Conservation (phyloP, 495 filamentous ascomycete genomes). For the Annulohypoxylon moriforme region DNA sequence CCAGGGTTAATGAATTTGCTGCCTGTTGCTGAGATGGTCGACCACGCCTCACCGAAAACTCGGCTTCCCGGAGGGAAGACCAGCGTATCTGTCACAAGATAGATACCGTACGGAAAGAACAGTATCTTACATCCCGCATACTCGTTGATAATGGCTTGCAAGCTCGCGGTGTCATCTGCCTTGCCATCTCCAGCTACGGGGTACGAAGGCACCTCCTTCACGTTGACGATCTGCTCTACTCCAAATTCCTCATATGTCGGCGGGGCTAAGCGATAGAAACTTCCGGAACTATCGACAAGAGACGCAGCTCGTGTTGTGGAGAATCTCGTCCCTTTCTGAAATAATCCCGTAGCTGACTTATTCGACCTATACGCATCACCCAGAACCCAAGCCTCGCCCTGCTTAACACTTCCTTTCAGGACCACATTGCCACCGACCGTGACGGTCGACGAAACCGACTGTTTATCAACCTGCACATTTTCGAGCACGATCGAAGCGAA, state of each 20-base stretch:
- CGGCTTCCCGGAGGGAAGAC: slow-evolving; percentile 6
- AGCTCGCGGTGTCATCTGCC: neutral
- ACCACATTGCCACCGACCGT: neutral
- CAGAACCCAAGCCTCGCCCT: neutral
- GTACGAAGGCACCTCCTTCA: slow-evolving; percentile 1
- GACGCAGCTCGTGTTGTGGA: neutral
- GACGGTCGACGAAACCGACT: neutral
- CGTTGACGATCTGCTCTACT: slow-evolving; percentile 1
- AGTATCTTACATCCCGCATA: neutral
- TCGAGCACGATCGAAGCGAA: slow-evolving; percentile 6
- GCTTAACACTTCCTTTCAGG: neutral
- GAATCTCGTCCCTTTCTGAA: neutral
- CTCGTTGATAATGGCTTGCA: neutral
- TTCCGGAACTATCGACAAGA: neutral
- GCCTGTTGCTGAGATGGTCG: slow-evolving; percentile 3
- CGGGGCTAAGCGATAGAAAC: slow-evolving; percentile 2
- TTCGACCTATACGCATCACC: neutral
- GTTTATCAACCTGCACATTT: neutral
- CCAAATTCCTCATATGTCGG: neutral
- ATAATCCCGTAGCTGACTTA: neutral
- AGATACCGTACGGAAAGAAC: neutral
- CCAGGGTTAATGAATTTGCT: slow-evolving; percentile 4
- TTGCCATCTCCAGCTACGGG: slow-evolving; percentile 4
- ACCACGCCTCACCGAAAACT: slow-evolving; percentile 5
- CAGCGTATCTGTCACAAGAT: neutral